Evolutionary conservation across 164 flowering plant genomes (phyloP), one percentile per base, ranked within the genome.

Genomic region (Berberis vulgaris): DNA sequence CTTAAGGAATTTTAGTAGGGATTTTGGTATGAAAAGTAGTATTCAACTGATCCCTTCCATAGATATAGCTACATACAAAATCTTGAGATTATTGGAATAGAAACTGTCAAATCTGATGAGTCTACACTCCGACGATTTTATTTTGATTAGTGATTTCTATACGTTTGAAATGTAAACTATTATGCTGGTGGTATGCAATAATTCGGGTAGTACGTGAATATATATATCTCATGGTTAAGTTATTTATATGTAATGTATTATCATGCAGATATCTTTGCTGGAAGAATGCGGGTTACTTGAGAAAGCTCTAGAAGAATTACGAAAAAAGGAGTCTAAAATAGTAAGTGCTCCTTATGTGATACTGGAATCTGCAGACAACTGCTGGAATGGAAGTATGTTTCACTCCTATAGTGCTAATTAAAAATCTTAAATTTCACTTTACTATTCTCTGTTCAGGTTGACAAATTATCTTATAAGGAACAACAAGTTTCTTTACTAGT

Each of bases 231-330:
- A 26, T 26, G 26, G 26, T 26, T 26, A 26, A 0, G 26, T 26
- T 26, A 26, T 26, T 26, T 26, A 26, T 26, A 26, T 26, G 26
- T 26, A 26, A 26, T 26, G 9, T 63, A 8, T 69, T 67, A 8
- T 49, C 49, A 53, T 82, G 56, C 79, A 94, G 99, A 69, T 94
- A 8, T 89, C 96, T 49, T 73, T 91, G 69, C 65, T 91, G 13
- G 99, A 91, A 69, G 99, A 95, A 73, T 86, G 85, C 69, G 89
- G 88, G 26, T 76, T 70, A 65, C 49, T 77, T 70, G 92, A 91
- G 70, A 83, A 80, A 82, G 97, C 99, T 69, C 77, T 89, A 8
- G 85, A 81, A 61, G 99, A 95, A 72, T 72, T 95, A 80, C 80
- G 65, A 73, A 85, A 78, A 76, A 91, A 83, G 71, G 89, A 85